These are phyloP conservation scores for Agaricus sinodeliciosus DNA, from an alignment of 768 basidiomycete species.

Conservation along the genomic window DNA sequence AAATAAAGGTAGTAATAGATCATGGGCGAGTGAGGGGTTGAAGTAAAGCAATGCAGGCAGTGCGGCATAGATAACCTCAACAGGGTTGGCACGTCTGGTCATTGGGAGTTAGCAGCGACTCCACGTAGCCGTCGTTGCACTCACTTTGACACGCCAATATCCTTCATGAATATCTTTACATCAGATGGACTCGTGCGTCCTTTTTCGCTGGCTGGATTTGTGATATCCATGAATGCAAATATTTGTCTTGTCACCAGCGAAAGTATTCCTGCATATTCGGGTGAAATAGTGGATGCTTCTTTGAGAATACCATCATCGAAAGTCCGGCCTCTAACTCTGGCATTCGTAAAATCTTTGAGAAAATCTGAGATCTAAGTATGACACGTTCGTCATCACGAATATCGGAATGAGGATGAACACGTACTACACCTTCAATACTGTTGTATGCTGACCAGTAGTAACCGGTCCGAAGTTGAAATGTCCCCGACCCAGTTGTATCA, in stretches of 20 bases:
- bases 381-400: background rate
- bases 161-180: constrained; percentile 41
- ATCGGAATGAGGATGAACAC: constrained; percentile 11
- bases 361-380: constrained; percentile 33
- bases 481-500: constrained; percentile 14
- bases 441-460: constrained; percentile 32
- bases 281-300: constrained; percentile 30
- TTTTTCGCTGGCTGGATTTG: constrained; percentile 22
- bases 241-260: constrained; percentile 38
- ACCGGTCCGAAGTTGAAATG: constrained; percentile 24
- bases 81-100: constrained; percentile 29
- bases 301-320: constrained; percentile 32
- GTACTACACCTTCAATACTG: constrained; percentile 25
- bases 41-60: constrained; percentile 37
- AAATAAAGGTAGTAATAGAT: constrained; percentile 40
- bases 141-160: constrained; percentile 33
- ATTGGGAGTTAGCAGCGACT: background rate
- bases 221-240: constrained; percentile 41
- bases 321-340: constrained; percentile 25
- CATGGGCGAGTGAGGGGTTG: constrained; percentile 31
- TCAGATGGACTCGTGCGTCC: constrained; percentile 30
- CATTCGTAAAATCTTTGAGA: constrained; percentile 31
- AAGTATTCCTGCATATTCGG: constrained; percentile 34
- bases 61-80: constrained; percentile 37
- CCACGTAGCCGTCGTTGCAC: constrained; percentile 21